Evolutionary conservation across 139 green algal genomes (phyloP).

Genomic region (Chlorella sorokiniana): DNA sequence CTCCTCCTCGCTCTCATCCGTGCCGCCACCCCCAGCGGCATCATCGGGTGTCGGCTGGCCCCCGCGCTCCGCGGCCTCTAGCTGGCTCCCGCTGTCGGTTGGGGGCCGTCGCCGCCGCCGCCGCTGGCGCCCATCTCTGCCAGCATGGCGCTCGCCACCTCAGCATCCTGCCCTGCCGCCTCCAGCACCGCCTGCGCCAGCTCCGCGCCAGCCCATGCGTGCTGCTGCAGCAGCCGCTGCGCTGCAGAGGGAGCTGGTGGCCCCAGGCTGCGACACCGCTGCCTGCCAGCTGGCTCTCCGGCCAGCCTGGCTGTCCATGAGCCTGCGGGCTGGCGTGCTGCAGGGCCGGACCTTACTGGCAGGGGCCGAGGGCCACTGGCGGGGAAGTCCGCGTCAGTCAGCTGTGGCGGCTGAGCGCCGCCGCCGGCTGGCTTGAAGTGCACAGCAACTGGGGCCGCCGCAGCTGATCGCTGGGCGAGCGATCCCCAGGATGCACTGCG

Average conservation of each 20-base stretch:
- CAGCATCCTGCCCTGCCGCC: not conserved
- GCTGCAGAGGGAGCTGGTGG: not conserved
- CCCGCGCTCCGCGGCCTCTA: no score
- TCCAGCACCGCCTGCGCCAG: slow-evolving; percentile 2
- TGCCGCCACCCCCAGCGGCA: not conserved
- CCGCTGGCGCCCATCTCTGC: slow-evolving; percentile 3
- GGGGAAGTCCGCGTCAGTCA: no score
- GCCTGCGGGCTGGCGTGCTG: no score
- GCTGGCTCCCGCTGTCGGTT: not conserved
- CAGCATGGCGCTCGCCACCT: not conserved
- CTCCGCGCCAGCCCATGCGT: slow-evolving; percentile 10
- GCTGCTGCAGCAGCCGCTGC: not conserved
- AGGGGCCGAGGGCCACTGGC: no score
- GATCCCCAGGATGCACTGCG: no score
- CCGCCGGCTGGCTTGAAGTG: no score
- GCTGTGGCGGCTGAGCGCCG: no score
- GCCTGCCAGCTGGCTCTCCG: not conserved
- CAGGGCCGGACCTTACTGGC: no score
- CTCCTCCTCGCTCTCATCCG: not conserved
- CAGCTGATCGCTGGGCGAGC: no score
- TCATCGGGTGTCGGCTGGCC: no score
- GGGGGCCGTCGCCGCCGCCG: not conserved
- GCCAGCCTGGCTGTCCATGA: no score
- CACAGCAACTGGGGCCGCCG: no score
- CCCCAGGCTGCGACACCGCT: not conserved